These are phyloP conservation scores for Antitrichia curtipendula DNA, from an alignment of 225 moss, liverwort and hornwort genomes.

Conservation along the genomic window DNA sequence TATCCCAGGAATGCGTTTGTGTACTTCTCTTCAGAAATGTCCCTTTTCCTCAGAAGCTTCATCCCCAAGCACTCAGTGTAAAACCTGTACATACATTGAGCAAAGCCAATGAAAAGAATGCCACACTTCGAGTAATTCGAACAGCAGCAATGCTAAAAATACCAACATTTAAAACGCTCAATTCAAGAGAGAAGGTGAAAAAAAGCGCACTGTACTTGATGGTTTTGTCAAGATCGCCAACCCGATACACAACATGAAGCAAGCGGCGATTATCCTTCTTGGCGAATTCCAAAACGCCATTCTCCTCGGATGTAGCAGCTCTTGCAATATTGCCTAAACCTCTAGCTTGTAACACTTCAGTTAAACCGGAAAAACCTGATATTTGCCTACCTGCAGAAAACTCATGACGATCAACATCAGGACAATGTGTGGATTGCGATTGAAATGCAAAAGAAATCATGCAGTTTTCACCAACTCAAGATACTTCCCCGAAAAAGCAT, in stretches of 20 bases:
- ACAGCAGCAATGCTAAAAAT: background rate
- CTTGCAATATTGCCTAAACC: constrained; percentile 38
- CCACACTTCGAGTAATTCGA: background rate
- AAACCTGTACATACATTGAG: constrained; percentile 36
- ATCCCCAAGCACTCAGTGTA: constrained; percentile 94
- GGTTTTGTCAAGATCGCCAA: constrained; percentile 90
- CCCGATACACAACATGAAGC: constrained; percentile 92
- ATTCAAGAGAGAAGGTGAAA: background rate
- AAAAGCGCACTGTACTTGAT: constrained; percentile 49
- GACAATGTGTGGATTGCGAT: background rate
- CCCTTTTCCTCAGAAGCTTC: constrained; percentile 86
- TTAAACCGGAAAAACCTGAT: constrained; percentile 20
- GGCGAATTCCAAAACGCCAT: constrained; percentile 45
- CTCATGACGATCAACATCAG: background rate
- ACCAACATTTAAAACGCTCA: background rate
- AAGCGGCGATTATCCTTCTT: constrained; percentile 85
- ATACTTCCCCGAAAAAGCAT: background rate
- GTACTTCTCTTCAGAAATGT: constrained; percentile 90
- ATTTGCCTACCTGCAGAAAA: constrained; percentile 32
- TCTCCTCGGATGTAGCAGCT: constrained; percentile 26
- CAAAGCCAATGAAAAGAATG: background rate
- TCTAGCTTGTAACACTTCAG: constrained; percentile 21
- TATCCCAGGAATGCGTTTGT: constrained; percentile 93
- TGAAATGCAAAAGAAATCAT: background rate
- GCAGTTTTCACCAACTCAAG: background rate